These are phyloP conservation scores for Zymoseptoria ardabiliae DNA, from an alignment of 2,329 filamentous ascomycete species.

Conservation along the genomic window DNA sequence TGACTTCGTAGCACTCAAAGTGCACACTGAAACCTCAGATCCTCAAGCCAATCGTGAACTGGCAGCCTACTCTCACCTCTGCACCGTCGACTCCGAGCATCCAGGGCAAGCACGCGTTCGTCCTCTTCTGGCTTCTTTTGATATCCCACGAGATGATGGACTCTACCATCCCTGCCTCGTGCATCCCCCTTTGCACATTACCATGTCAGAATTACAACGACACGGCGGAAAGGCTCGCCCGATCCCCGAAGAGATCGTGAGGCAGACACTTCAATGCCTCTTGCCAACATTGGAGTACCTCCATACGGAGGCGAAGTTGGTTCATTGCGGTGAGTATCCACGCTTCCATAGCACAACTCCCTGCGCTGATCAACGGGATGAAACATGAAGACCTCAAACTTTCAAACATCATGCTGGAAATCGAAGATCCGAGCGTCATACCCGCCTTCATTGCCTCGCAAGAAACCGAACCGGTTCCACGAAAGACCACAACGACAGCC, in stretches of 20 bases:
- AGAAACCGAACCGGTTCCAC: neutral
- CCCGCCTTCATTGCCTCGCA: neutral
- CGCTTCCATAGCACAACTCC: neutral
- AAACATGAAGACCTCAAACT: conserved; percentile 7
- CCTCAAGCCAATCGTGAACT: neutral
- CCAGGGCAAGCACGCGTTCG: neutral
- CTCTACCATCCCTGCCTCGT: conserved; percentile 14
- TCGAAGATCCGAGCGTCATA: conserved; percentile 1
- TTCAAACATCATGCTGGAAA: conserved; percentile 1
- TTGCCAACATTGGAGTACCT: neutral
- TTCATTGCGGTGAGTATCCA: conserved; percentile 4
- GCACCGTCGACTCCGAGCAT: neutral
- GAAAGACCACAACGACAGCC: conserved; percentile 1
- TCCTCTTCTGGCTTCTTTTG: conserved; percentile 7
- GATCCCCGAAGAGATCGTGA: neutral
- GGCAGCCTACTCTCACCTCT: neutral
- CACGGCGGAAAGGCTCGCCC: neutral
- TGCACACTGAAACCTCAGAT: neutral
- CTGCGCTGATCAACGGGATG: neutral
- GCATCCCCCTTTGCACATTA: conserved; percentile 15
- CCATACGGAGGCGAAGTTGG: neutral
- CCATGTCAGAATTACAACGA: neutral
- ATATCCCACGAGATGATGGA: conserved; percentile 5
- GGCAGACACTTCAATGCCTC: neutral
- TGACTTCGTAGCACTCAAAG: neutral